phyloP scores from a whole-genome alignment of 2,329 filamentous ascomycete species.

The Aureobasidium sp. region DNA sequence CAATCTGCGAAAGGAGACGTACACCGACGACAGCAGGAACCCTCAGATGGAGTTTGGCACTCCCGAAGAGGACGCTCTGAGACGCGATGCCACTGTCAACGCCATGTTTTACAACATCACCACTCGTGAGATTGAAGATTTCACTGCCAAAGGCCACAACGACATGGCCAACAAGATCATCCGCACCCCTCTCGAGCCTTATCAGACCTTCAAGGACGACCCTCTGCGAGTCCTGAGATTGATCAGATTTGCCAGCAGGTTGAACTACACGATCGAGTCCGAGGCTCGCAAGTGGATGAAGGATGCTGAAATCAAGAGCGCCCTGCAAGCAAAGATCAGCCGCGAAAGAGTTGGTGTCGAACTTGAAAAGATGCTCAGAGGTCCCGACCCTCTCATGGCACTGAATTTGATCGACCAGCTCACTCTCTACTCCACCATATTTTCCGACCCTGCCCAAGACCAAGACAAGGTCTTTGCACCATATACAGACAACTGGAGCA shows the following conservation, averaged over 20 bases:
- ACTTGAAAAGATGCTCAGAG: constrained; percentile 82
- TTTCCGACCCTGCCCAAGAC: constrained; percentile 52
- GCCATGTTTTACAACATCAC: constrained; percentile 93
- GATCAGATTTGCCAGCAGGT: constrained; percentile 79
- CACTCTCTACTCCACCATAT: constrained; percentile 62
- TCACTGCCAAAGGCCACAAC: constrained; percentile 61
- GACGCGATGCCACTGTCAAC: constrained; percentile 89
- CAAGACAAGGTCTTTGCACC: constrained; percentile 45
- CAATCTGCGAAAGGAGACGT: constrained; percentile 86
- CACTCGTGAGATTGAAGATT: constrained; percentile 71
- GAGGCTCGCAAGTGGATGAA: constrained; percentile 65
- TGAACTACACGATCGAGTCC: constrained; percentile 68
- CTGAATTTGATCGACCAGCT: constrained; percentile 59
- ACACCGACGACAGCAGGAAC: constrained; percentile 79
- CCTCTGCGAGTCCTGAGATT: constrained; percentile 78
- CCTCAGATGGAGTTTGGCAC: constrained; percentile 92
- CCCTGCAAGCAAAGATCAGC: constrained; percentile 81
- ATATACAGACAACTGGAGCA: constrained; percentile 51
- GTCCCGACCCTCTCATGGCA: constrained; percentile 54
- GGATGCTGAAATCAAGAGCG: constrained; percentile 64
- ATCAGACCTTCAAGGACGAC: constrained; percentile 90
- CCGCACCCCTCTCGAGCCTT: constrained; percentile 75
- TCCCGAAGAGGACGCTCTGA: constrained; percentile 76
- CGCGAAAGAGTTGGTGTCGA: constrained; percentile 82
- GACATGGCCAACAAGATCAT: constrained; percentile 69